A percentile compares a stretch with the other conserved stretches of the same genome.
phyloP scores from a whole-genome alignment of 1,139 yeast genomes.

The Taiozyma sp. region DNA sequence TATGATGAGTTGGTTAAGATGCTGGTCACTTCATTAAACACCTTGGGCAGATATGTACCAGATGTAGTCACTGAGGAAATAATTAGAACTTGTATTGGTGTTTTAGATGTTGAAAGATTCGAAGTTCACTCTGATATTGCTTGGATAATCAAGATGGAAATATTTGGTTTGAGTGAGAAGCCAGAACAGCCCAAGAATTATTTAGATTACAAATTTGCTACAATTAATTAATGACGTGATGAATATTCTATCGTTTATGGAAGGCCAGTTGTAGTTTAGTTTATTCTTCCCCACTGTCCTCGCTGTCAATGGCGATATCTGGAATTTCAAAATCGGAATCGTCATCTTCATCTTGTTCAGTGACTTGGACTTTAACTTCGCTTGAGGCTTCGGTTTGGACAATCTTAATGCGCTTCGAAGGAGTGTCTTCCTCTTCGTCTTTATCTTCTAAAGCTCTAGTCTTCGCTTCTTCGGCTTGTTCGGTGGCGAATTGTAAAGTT shows the following conservation, averaged over 20 bases:
- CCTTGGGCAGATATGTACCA: constrained; percentile 29
- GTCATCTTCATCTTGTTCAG: constrained; percentile 27
- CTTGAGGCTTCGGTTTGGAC: constrained; percentile 7
- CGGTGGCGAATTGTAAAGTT: constrained; percentile 18
- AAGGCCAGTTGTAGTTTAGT: not conserved
- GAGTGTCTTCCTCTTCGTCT: constrained; percentile 20
- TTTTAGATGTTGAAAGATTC: constrained; percentile 13
- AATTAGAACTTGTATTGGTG: constrained; percentile 16
- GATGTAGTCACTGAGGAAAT: constrained; percentile 20
- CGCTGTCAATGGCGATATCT: constrained; percentile 42
- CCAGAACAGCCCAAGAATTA: not conserved
- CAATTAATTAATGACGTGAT: not conserved
- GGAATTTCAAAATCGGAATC: constrained; percentile 59
- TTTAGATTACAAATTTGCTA: not conserved
- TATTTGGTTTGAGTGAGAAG: constrained; percentile 1
- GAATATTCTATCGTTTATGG: not conserved
- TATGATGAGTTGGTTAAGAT: constrained; percentile 25
- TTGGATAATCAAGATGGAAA: constrained; percentile 18
- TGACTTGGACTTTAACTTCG: constrained; percentile 8
- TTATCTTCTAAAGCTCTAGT: constrained; percentile 16
- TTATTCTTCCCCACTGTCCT: constrained; percentile 33
- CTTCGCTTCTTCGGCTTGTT: constrained; percentile 4
- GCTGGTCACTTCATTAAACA: constrained; percentile 23
- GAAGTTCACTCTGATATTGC: constrained; percentile 21
- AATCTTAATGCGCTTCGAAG: constrained; percentile 22